phyloP scores from a whole-genome alignment of 331 rosid species.

The Rhamnella rubrinervis region DNA sequence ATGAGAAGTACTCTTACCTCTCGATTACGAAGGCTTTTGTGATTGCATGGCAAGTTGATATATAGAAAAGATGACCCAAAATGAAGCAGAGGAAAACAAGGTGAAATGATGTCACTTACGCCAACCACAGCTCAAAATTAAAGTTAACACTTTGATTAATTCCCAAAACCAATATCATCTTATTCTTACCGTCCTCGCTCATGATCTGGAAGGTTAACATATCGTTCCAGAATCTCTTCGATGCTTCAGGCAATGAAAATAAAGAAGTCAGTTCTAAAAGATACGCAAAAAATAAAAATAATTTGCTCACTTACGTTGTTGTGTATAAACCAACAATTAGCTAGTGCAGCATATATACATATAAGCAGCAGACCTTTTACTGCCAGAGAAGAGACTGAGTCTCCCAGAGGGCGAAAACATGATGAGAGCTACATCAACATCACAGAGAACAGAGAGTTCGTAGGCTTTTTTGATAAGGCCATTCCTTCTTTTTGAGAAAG shows the following conservation, averaged over 20 bases:
- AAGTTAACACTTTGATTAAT: neutral
- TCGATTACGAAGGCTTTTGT: constrained; percentile 41
- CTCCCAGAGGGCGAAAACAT: constrained; percentile 62
- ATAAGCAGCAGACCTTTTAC: constrained; percentile 32
- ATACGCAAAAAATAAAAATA: no score
- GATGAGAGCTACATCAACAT: constrained; percentile 67
- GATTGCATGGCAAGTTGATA: constrained; percentile 10
- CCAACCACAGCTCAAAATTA: neutral
- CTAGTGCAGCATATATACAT: no score
- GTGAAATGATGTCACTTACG: neutral
- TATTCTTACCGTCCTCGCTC: constrained; percentile 40
- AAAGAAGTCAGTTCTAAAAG: neutral
- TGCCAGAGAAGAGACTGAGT: constrained; percentile 46
- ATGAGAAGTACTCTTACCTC: constrained; percentile 34
- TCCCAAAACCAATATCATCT: no score
- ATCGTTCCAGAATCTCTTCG: constrained; percentile 54
- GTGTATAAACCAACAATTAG: no score
- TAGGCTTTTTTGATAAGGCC: constrained; percentile 69
- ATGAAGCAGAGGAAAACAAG: neutral
- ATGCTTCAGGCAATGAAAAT: constrained; percentile 28
- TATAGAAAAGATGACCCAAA: neutral
- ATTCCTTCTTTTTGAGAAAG: constrained; percentile 68
- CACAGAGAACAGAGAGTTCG: constrained; percentile 71
- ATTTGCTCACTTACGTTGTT: no score
- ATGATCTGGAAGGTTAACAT: constrained; percentile 35